Conservation (phyloP, 768 basidiomycete species). For the Amanita subjunquillea region DNA sequence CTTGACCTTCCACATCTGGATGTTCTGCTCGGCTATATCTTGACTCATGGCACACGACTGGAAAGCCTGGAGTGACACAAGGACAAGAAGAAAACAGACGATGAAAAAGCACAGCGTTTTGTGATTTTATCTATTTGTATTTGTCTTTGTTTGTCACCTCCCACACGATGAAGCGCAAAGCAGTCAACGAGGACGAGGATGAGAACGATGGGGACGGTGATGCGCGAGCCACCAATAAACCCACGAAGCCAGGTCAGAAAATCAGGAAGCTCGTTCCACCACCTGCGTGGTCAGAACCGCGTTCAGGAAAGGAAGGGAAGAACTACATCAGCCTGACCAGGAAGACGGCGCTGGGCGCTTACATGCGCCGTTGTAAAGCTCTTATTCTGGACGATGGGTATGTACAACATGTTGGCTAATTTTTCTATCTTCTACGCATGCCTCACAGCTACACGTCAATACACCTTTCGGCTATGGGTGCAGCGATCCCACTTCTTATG, state of each 20-base stretch:
- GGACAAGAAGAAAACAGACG: conserved; percentile 15
- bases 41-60: conserved; percentile 59
- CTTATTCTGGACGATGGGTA: conserved; percentile 66
- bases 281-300: conserved; percentile 74
- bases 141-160: conserved; percentile 13
- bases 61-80: conserved; percentile 13
- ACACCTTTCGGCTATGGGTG: conserved; percentile 76
- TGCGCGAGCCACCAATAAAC: neutral
- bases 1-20: conserved; percentile 98
- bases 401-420: conserved; percentile 11
- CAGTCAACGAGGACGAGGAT: conserved; percentile 15
- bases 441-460: conserved; percentile 55
- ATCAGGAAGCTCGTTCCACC: conserved; percentile 64
- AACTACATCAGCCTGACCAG: conserved; percentile 75
- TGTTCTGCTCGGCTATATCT: conserved; percentile 87
- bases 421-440: conserved; percentile 1
- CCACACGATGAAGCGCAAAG: conserved; percentile 24
- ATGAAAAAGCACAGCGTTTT: neutral
- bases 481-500: conserved; percentile 76
- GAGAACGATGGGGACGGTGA: neutral
- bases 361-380: conserved; percentile 71
- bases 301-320: conserved; percentile 69
- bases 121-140: conserved; percentile 8
- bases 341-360: conserved; percentile 59
- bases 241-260: conserved; percentile 6